Evolutionary conservation across 495 filamentous ascomycete genomes (phyloP).

Genomic region (Alectoria sarmentosa): DNA sequence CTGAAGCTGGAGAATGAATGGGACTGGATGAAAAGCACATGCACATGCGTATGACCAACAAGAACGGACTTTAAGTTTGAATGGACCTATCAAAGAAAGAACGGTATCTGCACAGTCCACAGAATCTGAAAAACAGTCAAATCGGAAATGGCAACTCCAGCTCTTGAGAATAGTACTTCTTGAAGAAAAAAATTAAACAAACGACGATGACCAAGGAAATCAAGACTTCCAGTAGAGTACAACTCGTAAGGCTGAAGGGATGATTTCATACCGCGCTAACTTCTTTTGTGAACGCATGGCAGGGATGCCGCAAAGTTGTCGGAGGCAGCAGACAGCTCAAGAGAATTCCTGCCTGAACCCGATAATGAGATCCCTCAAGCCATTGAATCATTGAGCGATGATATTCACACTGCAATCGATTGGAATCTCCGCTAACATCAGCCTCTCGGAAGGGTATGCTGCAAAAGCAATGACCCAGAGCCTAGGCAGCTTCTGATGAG

Average conservation of each 20-base stretch:
- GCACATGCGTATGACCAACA: not conserved
- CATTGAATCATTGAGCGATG: not conserved
- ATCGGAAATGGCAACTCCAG: too few species aligned
- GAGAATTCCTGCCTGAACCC: not conserved
- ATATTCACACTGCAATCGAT: not conserved
- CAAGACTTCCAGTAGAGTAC: not conserved
- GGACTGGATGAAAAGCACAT: not conserved
- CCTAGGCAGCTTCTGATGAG: conserved; percentile 3
- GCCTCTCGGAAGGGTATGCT: not conserved
- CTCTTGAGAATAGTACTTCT: not conserved
- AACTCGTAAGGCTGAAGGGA: not conserved
- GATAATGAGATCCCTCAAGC: not conserved
- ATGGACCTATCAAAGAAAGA: not conserved
- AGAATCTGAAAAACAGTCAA: not conserved
- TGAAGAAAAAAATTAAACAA: not conserved
- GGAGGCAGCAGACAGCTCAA: not conserved
- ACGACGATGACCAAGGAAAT: not conserved
- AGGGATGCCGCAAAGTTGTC: conserved; percentile 1
- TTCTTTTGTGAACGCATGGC: not conserved
- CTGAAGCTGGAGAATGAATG: not conserved
- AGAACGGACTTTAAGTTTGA: not conserved
- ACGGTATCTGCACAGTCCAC: not conserved
- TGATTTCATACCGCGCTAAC: not conserved
- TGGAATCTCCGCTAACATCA: not conserved
- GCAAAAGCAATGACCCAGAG: not conserved